Evolutionary conservation across 371 early-diverging fungal species (phyloP), one percentile per base, ranked within the genome.

Genomic region (Cokeromyces recurvatus): DNA sequence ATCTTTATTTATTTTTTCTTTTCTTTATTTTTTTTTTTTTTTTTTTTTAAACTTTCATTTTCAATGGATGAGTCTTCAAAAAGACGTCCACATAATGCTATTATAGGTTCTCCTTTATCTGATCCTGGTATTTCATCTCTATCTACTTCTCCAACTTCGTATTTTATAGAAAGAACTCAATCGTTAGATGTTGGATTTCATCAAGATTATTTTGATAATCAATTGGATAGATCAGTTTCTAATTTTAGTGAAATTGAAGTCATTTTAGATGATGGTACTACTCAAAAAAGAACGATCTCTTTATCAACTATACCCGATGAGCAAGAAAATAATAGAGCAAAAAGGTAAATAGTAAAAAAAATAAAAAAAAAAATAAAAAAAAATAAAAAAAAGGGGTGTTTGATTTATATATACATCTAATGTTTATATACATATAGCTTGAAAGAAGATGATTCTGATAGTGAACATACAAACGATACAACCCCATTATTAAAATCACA

Each of bases 181-280:
- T 59, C 59, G 8, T 36, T 49, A 14, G 46, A 58, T 29, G 16
- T 32, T 10, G 12, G 41, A 10, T 34, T 36, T 2, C 41, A 45
- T 24, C 32, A 22, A 3, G 23, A 46, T 16, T n/a, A 29, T 14
- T n/a, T 14, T 22, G 29, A 35, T 15, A 23, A 23, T 38, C 49
- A 49, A 4, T 24, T 46, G 10, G 40, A 6, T 4, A 31, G 49
- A 32, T 53, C 53, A 0, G 38, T 43, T 19, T 52, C 57, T 4
- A 27, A 5, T 6, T 17, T 47, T 12, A 57, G 48, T 29, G 59
- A 59, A 23, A 50, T 53, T 24, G 54, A 60, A 16, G 65, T 65
- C 12, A 54, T 65, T 20, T 32, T 61, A 12, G 65, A 65, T 24
- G 65, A 65, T 23, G 65, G 65, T 2, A 51, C 61, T 6, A 36